phyloP scores from a whole-genome alignment of 352 stramenopile species.

The Globisporangium echinulatum region DNA sequence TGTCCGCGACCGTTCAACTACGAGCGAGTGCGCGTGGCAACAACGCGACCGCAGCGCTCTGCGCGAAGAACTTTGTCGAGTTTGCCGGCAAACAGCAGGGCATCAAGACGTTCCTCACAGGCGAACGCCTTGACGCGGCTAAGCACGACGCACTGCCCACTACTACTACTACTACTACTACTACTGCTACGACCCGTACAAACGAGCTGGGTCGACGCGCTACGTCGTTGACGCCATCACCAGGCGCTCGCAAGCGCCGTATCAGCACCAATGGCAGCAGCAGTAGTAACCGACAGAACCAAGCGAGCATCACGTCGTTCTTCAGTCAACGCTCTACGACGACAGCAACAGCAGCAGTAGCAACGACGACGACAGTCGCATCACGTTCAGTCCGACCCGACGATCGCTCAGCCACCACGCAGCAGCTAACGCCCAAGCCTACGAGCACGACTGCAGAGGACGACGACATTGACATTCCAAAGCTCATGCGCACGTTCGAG shows the following conservation, averaged over 20 bases:
- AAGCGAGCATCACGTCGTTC: slow-evolving; percentile 44
- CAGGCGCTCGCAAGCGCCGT: not conserved
- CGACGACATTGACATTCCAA: slow-evolving; percentile 11
- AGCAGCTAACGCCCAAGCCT: no score
- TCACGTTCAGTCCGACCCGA: not conserved
- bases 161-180: no score
- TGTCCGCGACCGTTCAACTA: slow-evolving; percentile 34
- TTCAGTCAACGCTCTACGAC: slow-evolving; percentile 16
- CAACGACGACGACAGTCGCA: not conserved
- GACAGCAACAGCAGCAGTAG: not conserved
- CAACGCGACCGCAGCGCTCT: slow-evolving; percentile 42
- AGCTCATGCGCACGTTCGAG: slow-evolving; percentile 13
- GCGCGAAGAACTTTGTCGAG: slow-evolving; percentile 64
- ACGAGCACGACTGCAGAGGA: not conserved
- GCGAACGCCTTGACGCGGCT: not conserved
- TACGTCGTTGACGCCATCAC: not conserved
- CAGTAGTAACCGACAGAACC: slow-evolving; percentile 5
- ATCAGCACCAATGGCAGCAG: not conserved
- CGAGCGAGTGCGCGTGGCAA: slow-evolving; percentile 11
- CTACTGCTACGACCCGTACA: no score
- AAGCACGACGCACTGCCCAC: not conserved
- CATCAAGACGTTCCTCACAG: slow-evolving; percentile 40
- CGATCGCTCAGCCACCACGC: not conserved
- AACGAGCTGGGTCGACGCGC: no score
- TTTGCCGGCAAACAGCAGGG: slow-evolving; percentile 74